Conservation (phyloP, 495 filamentous ascomycete species). For the Platismatia glauca region DNA sequence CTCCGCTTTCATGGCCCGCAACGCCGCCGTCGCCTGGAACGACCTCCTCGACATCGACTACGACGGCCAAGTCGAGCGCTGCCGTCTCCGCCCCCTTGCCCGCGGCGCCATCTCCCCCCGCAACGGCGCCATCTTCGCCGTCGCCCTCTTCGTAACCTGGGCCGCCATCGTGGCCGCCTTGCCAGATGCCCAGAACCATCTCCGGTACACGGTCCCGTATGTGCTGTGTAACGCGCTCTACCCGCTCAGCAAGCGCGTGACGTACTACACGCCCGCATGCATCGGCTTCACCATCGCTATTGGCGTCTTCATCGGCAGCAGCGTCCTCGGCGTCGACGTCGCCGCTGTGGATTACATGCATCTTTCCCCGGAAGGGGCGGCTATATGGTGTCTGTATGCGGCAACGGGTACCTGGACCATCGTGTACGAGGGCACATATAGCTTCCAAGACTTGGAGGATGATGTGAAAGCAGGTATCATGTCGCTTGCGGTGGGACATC, state of each 20-base stretch:
- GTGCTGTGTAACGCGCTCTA: neutral
- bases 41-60: neutral
- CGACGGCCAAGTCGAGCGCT: slow-evolving; percentile 1
- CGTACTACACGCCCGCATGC: neutral
- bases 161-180: neutral
- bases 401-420: neutral
- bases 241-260: slow-evolving; percentile 1
- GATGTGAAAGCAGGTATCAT: neutral
- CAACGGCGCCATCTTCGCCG: neutral
- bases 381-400: neutral
- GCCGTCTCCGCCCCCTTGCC: neutral
- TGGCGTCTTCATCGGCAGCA: neutral
- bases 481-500: slow-evolving; percentile 1
- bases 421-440: neutral
- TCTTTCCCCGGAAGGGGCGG: no score
- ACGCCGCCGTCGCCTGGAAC: neutral
- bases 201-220: neutral
- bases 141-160: neutral
- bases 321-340: neutral
- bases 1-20: slow-evolving; percentile 3
- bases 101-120: neutral
- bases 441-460: neutral
- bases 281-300: slow-evolving; percentile 1
- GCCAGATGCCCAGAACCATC: neutral
- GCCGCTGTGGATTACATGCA: neutral